These are phyloP conservation scores for Gymnopilus junonius DNA, from an alignment of 768 basidiomycete species.

Conservation along the genomic window DNA sequence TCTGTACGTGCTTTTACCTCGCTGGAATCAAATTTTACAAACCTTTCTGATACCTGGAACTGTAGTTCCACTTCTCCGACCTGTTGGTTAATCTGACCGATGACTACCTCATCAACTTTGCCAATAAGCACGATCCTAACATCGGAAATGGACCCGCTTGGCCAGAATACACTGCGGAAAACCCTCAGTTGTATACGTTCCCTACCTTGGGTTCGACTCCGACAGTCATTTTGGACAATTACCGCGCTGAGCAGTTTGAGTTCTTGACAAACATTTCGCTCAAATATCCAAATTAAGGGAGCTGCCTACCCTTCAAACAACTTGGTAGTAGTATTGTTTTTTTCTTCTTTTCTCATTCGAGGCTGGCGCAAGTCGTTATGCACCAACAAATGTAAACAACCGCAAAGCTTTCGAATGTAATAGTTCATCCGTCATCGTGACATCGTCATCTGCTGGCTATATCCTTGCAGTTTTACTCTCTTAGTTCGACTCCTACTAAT, in stretches of 20 bases:
- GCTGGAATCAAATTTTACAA: no score
- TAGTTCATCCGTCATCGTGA: no score
- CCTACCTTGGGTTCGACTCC: constrained; percentile 12
- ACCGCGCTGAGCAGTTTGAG: constrained; percentile 25
- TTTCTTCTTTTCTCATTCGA: no score
- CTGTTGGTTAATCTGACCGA: constrained; percentile 25
- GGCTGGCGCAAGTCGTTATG: no score
- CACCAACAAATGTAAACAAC: no score
- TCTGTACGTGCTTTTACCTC: neutral
- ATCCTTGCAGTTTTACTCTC: no score
- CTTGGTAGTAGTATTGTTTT: no score
- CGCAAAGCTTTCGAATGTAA: no score
- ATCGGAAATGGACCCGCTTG: constrained; percentile 19
- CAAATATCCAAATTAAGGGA: neutral
- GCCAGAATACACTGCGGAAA: constrained; percentile 23
- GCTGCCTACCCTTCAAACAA: no score
- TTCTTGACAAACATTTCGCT: constrained; percentile 23
- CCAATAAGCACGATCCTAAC: constrained; percentile 45
- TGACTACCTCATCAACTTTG: constrained; percentile 21
- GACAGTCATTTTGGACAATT: constrained; percentile 26
- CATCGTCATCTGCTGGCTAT: no score
- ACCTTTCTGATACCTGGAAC: neutral
- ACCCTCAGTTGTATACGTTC: constrained; percentile 30
- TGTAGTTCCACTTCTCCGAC: constrained; percentile 18
- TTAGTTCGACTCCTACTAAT: no score